Evolutionary conservation across 2,329 filamentous ascomycete genomes (phyloP), one percentile per base, ranked within the genome.

Genomic region (Venturia aucupariae): DNA sequence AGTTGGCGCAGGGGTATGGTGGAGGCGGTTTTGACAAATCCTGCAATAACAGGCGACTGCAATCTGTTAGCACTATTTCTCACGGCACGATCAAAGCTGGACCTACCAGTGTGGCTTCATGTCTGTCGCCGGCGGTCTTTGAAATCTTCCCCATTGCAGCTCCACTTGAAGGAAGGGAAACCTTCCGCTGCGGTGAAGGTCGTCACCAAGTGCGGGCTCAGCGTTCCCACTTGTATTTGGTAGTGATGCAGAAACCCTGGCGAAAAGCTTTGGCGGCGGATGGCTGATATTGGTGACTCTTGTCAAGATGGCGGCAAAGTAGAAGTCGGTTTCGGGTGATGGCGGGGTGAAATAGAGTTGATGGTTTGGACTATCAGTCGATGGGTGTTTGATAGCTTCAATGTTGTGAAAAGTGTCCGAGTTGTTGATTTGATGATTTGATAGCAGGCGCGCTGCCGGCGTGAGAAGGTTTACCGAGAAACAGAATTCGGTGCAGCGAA

Each of bases 1-100:
- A 99, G 82, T 73, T 90, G 84, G 71, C 88, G 86, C 71, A 97
- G 79, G 60, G 91, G 84, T 68, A 84, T 81, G 65, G 83, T 82
- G 69, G 86, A 86, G 61, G 89, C 86, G 69, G 82, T 81, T 71
- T 87, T 81, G 71, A 96, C 88, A 73, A 92, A 97, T 63, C 88
- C 83, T 75, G 88, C 84, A 68, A 97, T 84, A 82, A 90, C 96
- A 69, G 91, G 88, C 75, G 94, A 96, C 90, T 97, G 75, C 74
- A 65, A 48, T 69, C 30, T 35, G 30, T 41, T 42, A 48, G 51
- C 55, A 46, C 11, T 42, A 5, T 24, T 17, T 15, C 30, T 32
- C 4, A 1, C n/a, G 8, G 41, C 8, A 22, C 27, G n/a, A 41
- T 30, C 30, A 30, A 35, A 61, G 22, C 27, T 61, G 54, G 35